A percentile compares a stretch with the other conserved stretches of the same genome.
Evolutionary conservation across 352 stramenopile genomes (phyloP).

Genomic region (Phytophthora capsici): DNA sequence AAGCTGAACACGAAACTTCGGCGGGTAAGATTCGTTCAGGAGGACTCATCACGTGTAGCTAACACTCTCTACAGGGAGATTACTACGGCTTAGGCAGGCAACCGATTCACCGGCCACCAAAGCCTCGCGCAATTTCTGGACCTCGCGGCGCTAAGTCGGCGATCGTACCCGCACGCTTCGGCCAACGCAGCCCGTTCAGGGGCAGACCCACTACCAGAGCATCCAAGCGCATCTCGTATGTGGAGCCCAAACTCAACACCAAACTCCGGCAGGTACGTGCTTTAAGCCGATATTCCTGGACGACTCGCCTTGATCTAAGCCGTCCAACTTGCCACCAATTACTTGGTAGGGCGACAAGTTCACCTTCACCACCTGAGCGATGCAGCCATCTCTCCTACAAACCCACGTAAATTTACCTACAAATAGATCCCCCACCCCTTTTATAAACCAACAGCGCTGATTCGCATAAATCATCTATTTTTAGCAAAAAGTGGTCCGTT

Average conservation of each 20-base stretch:
- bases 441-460: constrained; percentile 5
- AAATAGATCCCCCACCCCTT: constrained; percentile 34
- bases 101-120: constrained; percentile 14
- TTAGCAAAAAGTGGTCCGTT: constrained; percentile 34
- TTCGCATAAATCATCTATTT: constrained; percentile 32
- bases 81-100: constrained; percentile 70
- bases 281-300: not conserved
- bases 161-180: constrained; percentile 23
- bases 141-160: constrained; percentile 21
- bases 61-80: constrained; percentile 49
- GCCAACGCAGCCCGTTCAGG: constrained; percentile 17
- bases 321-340: constrained; percentile 10
- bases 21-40: constrained; percentile 32
- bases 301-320: constrained; percentile 19
- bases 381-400: constrained; percentile 11
- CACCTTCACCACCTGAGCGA: constrained; percentile 72
- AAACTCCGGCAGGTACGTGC: constrained; percentile 76
- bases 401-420: constrained; percentile 8
- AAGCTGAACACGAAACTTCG: constrained; percentile 73
- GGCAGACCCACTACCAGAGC: constrained; percentile 36
- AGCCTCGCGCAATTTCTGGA: constrained; percentile 16
- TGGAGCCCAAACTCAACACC: constrained; percentile 77
- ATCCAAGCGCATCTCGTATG: constrained; percentile 60
- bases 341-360: constrained; percentile 68
- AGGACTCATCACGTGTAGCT: constrained; percentile 4